These are phyloP conservation scores for Trichosporon coremiiforme DNA, from an alignment of 1,284 basidiomycete genomes.

Conservation along the genomic window DNA sequence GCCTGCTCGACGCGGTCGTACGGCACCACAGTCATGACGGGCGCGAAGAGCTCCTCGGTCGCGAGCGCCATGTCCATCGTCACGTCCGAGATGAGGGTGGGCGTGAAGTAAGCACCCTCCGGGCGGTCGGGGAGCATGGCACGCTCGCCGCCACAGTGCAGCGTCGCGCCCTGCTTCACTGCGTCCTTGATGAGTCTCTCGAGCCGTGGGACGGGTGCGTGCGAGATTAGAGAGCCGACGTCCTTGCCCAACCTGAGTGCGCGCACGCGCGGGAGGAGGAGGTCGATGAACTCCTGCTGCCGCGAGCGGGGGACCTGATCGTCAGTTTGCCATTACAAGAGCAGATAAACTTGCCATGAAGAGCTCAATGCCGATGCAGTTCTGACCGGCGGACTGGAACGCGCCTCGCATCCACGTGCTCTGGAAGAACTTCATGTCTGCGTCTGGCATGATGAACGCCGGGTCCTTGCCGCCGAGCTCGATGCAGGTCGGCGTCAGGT, in stretches of 20 bases:
- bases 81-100: slow-evolving; percentile 83
- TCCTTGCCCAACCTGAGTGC: slow-evolving; percentile 66
- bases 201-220: slow-evolving; percentile 65
- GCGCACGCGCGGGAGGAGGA: slow-evolving; percentile 66
- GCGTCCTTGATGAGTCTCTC: slow-evolving; percentile 73
- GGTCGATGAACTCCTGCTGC: slow-evolving; percentile 66
- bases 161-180: slow-evolving; percentile 63
- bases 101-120: slow-evolving; percentile 76
- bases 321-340: slow-evolving; percentile 57
- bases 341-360: slow-evolving; percentile 66
- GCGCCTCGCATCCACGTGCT: slow-evolving; percentile 75
- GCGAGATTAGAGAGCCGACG: slow-evolving; percentile 59
- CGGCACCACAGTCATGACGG: slow-evolving; percentile 78
- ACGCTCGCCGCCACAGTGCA: slow-evolving; percentile 68
- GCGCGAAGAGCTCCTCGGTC: slow-evolving; percentile 84
- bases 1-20: slow-evolving; percentile 81
- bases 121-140: slow-evolving; percentile 68
- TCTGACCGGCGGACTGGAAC: slow-evolving; percentile 73
- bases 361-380: slow-evolving; percentile 94
- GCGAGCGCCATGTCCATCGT: slow-evolving; percentile 74
- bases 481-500: slow-evolving; percentile 84
- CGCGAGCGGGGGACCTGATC: slow-evolving; percentile 24
- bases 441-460: slow-evolving; percentile 59
- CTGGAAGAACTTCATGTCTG: slow-evolving; percentile 58
- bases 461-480: slow-evolving; percentile 75